phyloP scores from a whole-genome alignment of 805 yeast genomes.

The Ogataea trehalophila region DNA sequence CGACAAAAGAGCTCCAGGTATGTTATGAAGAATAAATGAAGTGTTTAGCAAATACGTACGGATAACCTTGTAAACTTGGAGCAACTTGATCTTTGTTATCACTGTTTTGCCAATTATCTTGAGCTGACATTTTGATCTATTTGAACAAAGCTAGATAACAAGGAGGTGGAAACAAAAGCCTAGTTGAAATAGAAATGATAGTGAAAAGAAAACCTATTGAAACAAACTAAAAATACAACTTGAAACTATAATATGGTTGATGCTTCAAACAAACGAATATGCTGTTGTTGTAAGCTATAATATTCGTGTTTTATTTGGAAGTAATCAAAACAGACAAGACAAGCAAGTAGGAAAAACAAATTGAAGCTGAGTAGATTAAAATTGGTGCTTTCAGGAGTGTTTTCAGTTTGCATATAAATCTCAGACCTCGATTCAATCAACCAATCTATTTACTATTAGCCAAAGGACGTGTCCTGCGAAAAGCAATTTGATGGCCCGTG shows the following conservation, averaged over 20 bases:
- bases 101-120: constrained; percentile 11
- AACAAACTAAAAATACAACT: background rate
- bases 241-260: background rate
- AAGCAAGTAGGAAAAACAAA: no score
- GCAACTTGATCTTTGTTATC: constrained; percentile 7
- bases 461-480: no score
- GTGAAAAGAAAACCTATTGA: background rate
- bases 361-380: no score
- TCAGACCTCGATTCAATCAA: no score
- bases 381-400: no score
- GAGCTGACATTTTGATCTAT: constrained; percentile 5
- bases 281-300: no score
- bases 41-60: constrained; percentile 5
- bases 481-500: no score
- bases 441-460: no score
- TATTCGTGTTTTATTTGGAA: no score
- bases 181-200: background rate
- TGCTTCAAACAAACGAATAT: no score
- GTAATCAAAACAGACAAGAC: no score
- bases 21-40: background rate
- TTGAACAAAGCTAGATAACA: background rate
- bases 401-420: no score
- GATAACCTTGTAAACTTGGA: constrained; percentile 10
- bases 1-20: background rate
- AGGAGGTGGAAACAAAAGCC: background rate